Evolutionary conservation across 768 basidiomycete species (phyloP).

Genomic region (Panaeolus papilionaceus): DNA sequence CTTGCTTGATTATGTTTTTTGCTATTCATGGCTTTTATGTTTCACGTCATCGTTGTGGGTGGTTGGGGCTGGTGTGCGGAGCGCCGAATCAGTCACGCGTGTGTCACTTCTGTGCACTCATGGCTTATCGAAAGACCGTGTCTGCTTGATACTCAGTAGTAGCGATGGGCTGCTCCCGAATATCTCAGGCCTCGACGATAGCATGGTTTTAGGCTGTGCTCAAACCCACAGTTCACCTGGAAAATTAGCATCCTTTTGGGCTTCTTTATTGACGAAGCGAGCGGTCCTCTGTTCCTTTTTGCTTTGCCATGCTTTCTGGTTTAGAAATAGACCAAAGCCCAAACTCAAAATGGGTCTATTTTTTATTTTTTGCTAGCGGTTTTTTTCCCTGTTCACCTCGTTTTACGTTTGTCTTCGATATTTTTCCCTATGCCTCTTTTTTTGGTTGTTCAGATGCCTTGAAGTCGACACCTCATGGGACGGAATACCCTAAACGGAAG

Average conservation of each 20-base stretch:
- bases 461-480: constrained; percentile 7
- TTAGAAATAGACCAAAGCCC: neutral
- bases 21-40: constrained; percentile 6
- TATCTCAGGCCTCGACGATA: constrained; percentile 12
- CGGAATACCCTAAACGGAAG: neutral
- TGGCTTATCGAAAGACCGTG: constrained; percentile 1
- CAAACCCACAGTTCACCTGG: neutral
- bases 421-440: constrained; percentile 8
- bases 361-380: constrained; percentile 3
- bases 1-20: neutral
- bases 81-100: neutral
- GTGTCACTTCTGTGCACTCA: neutral
- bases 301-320: constrained; percentile 7
- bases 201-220: constrained; percentile 5
- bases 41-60: constrained; percentile 1
- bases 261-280: constrained; percentile 6
- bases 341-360: constrained; percentile 14
- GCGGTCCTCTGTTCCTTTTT: neutral
- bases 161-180: neutral
- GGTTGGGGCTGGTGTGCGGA: neutral
- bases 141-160: neutral
- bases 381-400: neutral
- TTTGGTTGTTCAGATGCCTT: constrained; percentile 9
- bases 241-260: neutral
- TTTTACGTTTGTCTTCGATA: neutral